phyloP scores from a whole-genome alignment of 805 yeast species.

The Ogataea methylovora region DNA sequence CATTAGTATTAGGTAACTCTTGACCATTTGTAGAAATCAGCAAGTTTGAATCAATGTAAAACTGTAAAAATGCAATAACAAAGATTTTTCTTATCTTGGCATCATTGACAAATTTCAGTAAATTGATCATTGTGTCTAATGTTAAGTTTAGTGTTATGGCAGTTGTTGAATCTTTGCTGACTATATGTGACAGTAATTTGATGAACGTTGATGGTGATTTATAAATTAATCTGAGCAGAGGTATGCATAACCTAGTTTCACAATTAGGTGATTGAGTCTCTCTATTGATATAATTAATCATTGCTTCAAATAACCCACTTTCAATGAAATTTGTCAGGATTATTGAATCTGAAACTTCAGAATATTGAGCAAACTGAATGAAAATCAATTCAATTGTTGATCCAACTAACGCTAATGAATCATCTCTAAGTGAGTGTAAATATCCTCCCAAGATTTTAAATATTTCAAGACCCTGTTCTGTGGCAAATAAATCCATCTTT shows the following conservation, averaged over 20 bases:
- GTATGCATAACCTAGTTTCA: conserved; percentile 30
- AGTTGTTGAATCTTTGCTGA: conserved; percentile 15
- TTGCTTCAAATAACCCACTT: conserved; percentile 38
- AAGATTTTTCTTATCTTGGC: conserved; percentile 62
- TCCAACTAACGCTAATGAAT: conserved; percentile 48
- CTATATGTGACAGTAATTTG: conserved; percentile 24
- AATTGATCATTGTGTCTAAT: conserved; percentile 18
- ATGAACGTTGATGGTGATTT: conserved; percentile 28
- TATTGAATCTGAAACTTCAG: conserved; percentile 11
- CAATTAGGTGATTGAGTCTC: conserved; percentile 36
- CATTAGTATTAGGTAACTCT: not conserved
- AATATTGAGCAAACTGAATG: conserved; percentile 18
- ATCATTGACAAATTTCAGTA: conserved; percentile 50
- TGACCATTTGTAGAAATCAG: not conserved
- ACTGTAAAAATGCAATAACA: conserved; percentile 20
- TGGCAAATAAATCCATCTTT: conserved; percentile 33
- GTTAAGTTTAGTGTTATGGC: conserved; percentile 8
- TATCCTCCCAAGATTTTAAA: conserved; percentile 47
- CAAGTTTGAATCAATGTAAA: conserved; percentile 12
- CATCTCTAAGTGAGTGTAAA: conserved; percentile 60
- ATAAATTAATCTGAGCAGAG: conserved; percentile 32
- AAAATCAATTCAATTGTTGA: conserved; percentile 46
- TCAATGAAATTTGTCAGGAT: conserved; percentile 23
- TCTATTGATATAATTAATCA: conserved; percentile 33
- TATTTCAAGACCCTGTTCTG: conserved; percentile 30